Conservation (phyloP, 208 protist genomes). For the Trypanosomatidae sp. region DNA sequence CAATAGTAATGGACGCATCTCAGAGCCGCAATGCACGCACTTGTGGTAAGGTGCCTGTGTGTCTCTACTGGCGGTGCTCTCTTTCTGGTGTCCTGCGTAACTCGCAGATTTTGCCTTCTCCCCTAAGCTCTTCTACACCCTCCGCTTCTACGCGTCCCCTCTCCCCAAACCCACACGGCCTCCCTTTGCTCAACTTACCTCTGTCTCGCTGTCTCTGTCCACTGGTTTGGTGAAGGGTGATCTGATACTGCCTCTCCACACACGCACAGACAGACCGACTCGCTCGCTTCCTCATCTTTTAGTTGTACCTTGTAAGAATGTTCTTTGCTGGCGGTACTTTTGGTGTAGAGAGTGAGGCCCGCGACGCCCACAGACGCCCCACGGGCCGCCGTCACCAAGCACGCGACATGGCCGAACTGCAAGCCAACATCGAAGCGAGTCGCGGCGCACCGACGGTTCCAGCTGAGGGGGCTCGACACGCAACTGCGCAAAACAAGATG, state of each 20-base stretch:
- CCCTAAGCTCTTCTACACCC: not conserved
- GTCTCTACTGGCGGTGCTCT: not conserved
- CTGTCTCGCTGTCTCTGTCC: not conserved
- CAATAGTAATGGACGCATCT: not conserved
- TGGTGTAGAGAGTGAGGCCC: slow-evolving; percentile 50
- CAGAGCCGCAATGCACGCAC: not conserved
- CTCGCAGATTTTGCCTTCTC: not conserved
- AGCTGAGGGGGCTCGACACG: slow-evolving; percentile 11
- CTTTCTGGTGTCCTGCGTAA: not conserved
- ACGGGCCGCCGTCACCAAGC: slow-evolving; percentile 60
- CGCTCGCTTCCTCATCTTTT: not conserved
- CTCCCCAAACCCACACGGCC: not conserved
- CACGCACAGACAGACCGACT: slow-evolving; percentile 1
- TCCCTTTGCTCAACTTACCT: not conserved
- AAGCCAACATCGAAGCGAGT: slow-evolving; percentile 12
- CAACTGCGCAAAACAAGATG: slow-evolving; percentile 38
- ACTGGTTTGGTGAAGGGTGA: not conserved
- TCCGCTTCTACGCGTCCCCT: not conserved
- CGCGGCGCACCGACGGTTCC: not conserved
- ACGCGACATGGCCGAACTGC: slow-evolving; percentile 44
- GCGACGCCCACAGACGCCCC: slow-evolving; percentile 34
- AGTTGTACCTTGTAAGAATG: slow-evolving; percentile 8
- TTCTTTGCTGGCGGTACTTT: slow-evolving; percentile 36
- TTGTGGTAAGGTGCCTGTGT: not conserved
- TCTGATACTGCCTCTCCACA: slow-evolving; percentile 1